These are phyloP conservation scores for Cephaloascus fragrans DNA, from an alignment of 805 yeast species.

Conservation along the genomic window DNA sequence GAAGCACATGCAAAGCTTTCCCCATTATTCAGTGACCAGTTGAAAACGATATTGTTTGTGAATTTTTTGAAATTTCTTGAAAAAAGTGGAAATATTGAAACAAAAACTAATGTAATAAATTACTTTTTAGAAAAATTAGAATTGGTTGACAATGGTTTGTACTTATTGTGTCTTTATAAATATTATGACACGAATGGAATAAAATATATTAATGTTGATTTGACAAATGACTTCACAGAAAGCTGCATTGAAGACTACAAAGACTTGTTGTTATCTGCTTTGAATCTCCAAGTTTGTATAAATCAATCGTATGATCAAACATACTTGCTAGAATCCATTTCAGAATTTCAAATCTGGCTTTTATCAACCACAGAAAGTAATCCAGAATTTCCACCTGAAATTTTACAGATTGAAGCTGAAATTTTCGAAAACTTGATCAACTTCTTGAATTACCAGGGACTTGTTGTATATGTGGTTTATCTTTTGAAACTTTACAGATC, in stretches of 20 bases:
- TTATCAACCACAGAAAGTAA: conserved; percentile 1
- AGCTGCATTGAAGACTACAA: conserved; percentile 3
- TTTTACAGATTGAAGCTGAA: conserved; percentile 16
- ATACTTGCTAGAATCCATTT: conserved; percentile 10
- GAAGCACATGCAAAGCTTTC: conserved; percentile 1
- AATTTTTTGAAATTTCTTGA: conserved; percentile 12
- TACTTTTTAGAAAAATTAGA: conserved; percentile 7
- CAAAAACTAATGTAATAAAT: conserved; percentile 10
- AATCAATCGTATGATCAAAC: conserved; percentile 13
- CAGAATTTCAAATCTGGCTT: conserved; percentile 8
- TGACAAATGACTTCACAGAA: conserved; percentile 2
- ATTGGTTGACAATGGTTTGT: conserved; percentile 6
- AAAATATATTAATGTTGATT: conserved; percentile 2
- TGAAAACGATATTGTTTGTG: conserved; percentile 8
- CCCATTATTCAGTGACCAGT: conserved; percentile 7
- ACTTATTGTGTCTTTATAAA: conserved; percentile 7
- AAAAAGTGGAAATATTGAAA: conserved; percentile 7
- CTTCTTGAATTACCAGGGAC: conserved; percentile 18
- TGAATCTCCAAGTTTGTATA: conserved; percentile 12
- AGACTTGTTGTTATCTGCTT: conserved; percentile 11
- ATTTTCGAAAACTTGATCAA: conserved; percentile 13
- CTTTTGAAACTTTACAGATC: conserved; percentile 13
- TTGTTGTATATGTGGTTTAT: conserved; percentile 11
- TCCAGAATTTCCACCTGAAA: neutral
- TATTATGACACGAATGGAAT: conserved; percentile 13